A percentile compares a stretch with the other conserved stretches of the same genome.
Conservation (phyloP, 306 rosid genomes). For the Pyrus bretschneideri region DNA sequence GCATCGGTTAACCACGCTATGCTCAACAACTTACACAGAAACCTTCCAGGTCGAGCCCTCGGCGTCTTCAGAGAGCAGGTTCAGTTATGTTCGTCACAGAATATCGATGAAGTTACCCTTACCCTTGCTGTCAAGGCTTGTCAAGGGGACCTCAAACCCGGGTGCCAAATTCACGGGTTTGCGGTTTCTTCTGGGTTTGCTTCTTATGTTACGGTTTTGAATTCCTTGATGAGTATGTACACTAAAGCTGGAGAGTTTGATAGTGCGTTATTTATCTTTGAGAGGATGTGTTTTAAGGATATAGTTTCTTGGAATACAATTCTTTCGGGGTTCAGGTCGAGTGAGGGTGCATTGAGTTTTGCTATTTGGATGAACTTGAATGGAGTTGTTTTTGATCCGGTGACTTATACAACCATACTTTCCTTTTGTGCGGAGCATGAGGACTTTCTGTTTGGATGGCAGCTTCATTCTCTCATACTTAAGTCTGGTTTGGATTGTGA, state of each 20-base stretch:
- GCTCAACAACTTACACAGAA: slow-evolving; percentile 35
- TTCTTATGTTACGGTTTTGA: slow-evolving; percentile 38
- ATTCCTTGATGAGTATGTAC: slow-evolving; percentile 84
- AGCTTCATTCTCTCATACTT: slow-evolving; percentile 51
- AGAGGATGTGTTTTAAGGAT: slow-evolving; percentile 45
- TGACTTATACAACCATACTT: slow-evolving; percentile 55
- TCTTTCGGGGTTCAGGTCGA: slow-evolving; percentile 60
- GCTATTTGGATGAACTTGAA: slow-evolving; percentile 41
- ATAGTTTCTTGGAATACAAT: slow-evolving; percentile 83
- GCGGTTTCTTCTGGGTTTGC: slow-evolving; percentile 43
- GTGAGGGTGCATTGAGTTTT: slow-evolving; percentile 54
- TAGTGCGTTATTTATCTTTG: slow-evolving; percentile 43
- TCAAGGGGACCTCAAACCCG: slow-evolving; percentile 39
- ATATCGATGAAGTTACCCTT: slow-evolving; percentile 41
- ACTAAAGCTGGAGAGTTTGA: slow-evolving; percentile 44
- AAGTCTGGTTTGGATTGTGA: slow-evolving; percentile 57
- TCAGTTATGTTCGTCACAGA: slow-evolving; percentile 18
- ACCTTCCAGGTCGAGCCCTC: slow-evolving; percentile 46
- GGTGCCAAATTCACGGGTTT: slow-evolving; percentile 57
- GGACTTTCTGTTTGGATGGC: slow-evolving; percentile 57
- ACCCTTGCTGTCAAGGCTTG: slow-evolving; percentile 76
- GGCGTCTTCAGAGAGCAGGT: slow-evolving; percentile 34
- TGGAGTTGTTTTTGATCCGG: slow-evolving; percentile 62
- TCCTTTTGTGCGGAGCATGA: slow-evolving; percentile 43
- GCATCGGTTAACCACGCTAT: slow-evolving; percentile 40